Evolutionary conservation across 2,329 filamentous ascomycete genomes (phyloP).

Genomic region (Helotiales sp.): DNA sequence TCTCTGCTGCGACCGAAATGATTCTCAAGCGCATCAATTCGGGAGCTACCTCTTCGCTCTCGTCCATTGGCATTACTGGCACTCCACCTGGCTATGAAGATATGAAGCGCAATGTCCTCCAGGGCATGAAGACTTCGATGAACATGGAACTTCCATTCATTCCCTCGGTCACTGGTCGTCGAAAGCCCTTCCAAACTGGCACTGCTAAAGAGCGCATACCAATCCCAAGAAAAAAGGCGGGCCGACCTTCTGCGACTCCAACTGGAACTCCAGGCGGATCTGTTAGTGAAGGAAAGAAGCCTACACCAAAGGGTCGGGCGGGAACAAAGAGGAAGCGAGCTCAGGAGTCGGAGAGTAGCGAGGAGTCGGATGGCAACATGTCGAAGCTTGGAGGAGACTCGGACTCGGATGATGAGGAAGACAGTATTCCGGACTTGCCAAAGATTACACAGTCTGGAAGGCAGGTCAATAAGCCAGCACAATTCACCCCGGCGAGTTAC

Average conservation of each 20-base stretch:
- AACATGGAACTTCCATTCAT: slow-evolving; percentile 43
- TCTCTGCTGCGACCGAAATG: slow-evolving; percentile 45
- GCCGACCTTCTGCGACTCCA: slow-evolving; percentile 34
- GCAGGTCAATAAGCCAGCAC: slow-evolving; percentile 68
- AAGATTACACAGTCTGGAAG: slow-evolving; percentile 79
- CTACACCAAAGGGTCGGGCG: slow-evolving; percentile 28
- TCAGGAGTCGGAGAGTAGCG: slow-evolving; percentile 36
- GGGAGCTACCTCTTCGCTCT: slow-evolving; percentile 34
- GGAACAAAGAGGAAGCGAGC: slow-evolving; percentile 42
- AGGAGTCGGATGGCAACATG: slow-evolving; percentile 40
- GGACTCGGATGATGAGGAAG: slow-evolving; percentile 45
- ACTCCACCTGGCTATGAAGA: slow-evolving; percentile 43
- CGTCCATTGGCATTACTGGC: slow-evolving; percentile 39
- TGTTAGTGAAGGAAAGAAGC: slow-evolving; percentile 30
- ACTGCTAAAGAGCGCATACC: slow-evolving; percentile 23
- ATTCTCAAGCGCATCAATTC: slow-evolving; percentile 45
- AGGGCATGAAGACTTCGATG: slow-evolving; percentile 44
- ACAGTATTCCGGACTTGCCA: slow-evolving; percentile 55
- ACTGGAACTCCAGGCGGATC: slow-evolving; percentile 30
- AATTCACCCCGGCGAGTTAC: slow-evolving; percentile 63
- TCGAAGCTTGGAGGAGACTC: slow-evolving; percentile 45
- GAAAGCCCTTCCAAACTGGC: slow-evolving; percentile 16
- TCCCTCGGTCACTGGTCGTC: slow-evolving; percentile 24
- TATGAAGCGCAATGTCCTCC: slow-evolving; percentile 43
- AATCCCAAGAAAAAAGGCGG: slow-evolving; percentile 24